A percentile compares a stretch with the other conserved stretches of the same genome.
phyloP scores from a whole-genome alignment of 106 monocot species.

The Triglochin maritima region DNA sequence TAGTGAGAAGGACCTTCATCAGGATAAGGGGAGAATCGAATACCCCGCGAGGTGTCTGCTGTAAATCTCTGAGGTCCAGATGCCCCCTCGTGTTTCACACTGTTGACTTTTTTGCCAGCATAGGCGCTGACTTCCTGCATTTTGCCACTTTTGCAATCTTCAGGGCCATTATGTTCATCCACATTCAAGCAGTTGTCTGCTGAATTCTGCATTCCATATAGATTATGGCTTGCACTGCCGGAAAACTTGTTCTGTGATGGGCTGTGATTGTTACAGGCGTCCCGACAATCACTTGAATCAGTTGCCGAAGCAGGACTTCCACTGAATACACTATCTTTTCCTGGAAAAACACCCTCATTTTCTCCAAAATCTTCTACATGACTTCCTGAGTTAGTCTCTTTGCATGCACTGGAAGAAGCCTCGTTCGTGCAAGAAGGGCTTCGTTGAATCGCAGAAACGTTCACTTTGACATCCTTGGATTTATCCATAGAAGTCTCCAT shows the following conservation, averaged over 20 bases:
- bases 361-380: constrained; percentile 14
- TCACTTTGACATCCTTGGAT: constrained; percentile 26
- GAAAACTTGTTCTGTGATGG: neutral
- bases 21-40: constrained; percentile 24
- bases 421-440: constrained; percentile 24
- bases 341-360: constrained; percentile 9
- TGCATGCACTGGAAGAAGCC: constrained; percentile 7
- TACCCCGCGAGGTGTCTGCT: neutral
- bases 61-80: constrained; percentile 5
- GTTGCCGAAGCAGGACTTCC: constrained; percentile 3
- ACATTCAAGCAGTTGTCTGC: neutral
- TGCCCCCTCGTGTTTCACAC: constrained; percentile 5
- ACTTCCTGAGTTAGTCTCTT: neutral
- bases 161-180: constrained; percentile 13
- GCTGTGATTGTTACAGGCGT: neutral
- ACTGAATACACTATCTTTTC: constrained; percentile 1
- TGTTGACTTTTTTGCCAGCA: constrained; percentile 6
- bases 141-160: constrained; percentile 17
- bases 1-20: constrained; percentile 44
- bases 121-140: constrained; percentile 2
- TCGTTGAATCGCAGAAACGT: constrained; percentile 24
- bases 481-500: constrained; percentile 17
- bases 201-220: constrained; percentile 8
- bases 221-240: constrained; percentile 6
- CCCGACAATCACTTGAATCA: neutral